phyloP scores from a whole-genome alignment of 192 early-diverging fungal species.

The Rhizophagus sp. region DNA sequence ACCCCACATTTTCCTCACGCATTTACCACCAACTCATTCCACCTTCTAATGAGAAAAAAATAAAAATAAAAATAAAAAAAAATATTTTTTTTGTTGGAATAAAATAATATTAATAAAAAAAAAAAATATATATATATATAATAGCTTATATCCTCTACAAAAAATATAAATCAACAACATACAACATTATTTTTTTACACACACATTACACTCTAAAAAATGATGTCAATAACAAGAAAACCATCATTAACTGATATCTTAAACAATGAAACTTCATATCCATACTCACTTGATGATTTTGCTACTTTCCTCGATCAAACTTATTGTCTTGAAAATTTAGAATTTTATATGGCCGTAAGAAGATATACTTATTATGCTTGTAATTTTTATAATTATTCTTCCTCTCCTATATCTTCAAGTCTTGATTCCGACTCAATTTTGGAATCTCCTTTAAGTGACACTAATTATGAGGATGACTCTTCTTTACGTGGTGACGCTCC shows the following conservation, averaged over 20 bases:
- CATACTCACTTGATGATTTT: slow-evolving; percentile 34
- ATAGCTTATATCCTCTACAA: too few species aligned
- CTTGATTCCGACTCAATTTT: not conserved
- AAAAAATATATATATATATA: too few species aligned
- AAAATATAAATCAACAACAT: too few species aligned
- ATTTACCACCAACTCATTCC: too few species aligned
- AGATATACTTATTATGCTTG: slow-evolving; percentile 27
- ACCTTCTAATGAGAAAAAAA: too few species aligned
- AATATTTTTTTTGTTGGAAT: too few species aligned
- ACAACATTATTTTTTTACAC: too few species aligned
- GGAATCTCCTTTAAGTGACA: not conserved
- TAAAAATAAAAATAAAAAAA: too few species aligned
- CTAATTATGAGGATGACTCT: not conserved
- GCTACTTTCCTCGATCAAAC: slow-evolving; percentile 34
- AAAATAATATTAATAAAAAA: too few species aligned
- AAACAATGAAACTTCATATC: slow-evolving; percentile 26
- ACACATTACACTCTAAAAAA: too few species aligned
- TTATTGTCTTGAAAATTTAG: slow-evolving; percentile 39
- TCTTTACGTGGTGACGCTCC: slow-evolving; percentile 17
- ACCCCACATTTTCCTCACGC: too few species aligned
- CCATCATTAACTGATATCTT: slow-evolving; percentile 33
- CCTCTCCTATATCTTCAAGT: not conserved
- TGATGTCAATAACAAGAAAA: not conserved
- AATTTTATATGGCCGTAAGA: slow-evolving; percentile 37
- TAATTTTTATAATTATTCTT: slow-evolving; percentile 21